Evolutionary conservation across 768 basidiomycete species (phyloP).

Genomic region (Suillus placidus): DNA sequence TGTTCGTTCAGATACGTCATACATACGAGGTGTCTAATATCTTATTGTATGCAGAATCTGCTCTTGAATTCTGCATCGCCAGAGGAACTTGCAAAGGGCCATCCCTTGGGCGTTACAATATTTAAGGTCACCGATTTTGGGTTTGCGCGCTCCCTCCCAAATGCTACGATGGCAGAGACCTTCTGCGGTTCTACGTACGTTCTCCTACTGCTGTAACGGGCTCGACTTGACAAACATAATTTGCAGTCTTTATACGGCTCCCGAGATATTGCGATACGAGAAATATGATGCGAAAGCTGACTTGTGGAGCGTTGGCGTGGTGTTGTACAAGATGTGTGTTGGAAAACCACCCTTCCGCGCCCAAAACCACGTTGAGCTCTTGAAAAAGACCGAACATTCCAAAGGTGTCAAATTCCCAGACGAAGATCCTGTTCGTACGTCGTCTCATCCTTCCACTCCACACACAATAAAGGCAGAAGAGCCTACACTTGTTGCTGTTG

Average conservation of each 20-base stretch:
- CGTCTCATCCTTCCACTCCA: conserved; percentile 36
- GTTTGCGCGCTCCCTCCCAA: conserved; percentile 90
- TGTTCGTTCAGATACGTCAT: neutral
- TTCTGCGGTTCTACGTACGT: conserved; percentile 95
- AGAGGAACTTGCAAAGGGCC: conserved; percentile 81
- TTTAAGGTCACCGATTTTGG: conserved; percentile 98
- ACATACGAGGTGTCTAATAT: neutral
- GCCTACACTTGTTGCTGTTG: conserved; percentile 64
- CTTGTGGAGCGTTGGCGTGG: conserved; percentile 97
- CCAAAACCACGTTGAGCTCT: conserved; percentile 91
- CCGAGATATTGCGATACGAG: conserved; percentile 95
- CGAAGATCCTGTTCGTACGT: conserved; percentile 61
- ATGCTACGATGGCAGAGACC: conserved; percentile 95
- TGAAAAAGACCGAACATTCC: conserved; percentile 91
- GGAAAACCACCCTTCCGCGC: conserved; percentile 95
- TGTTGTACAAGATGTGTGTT: conserved; percentile 93
- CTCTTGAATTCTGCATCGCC: conserved; percentile 81
- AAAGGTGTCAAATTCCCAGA: conserved; percentile 94
- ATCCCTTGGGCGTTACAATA: conserved; percentile 90
- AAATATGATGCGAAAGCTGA: conserved; percentile 99
- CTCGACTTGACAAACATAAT: conserved; percentile 1
- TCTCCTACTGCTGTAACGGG: neutral
- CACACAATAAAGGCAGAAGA: conserved; percentile 45
- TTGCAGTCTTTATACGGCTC: conserved; percentile 93
- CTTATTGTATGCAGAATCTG: conserved; percentile 65